Base-by-base conservation (phyloP, 805 yeast species). In the Sporopachydermia lactativora region DNA sequence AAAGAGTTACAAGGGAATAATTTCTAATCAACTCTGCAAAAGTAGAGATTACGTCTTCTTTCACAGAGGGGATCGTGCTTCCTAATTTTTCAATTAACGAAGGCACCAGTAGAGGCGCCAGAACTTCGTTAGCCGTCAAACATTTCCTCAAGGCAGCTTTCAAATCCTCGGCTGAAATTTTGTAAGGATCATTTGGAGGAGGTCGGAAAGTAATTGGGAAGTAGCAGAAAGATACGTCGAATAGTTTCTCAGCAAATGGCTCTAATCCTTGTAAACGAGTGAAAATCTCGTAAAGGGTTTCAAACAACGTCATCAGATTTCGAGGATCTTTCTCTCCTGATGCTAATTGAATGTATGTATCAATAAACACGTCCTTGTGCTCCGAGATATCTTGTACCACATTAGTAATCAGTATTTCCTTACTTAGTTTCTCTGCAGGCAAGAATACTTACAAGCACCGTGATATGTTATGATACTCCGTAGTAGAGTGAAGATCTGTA, bases 181-280 rank as follows among this genome's bases (percentile, higher is more conserved):
- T 75, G 55, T 86, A 85, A 0, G 92, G 88, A 50, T 89, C 95
- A 55, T 83, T 83, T 48, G 69, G 65, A 3, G 97, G 95, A 1
- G 97, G 95, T 43, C 77, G 77, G 61, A 94, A 92, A 1, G 96
- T 81, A 36, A 92, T 88, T 8, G 99, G 99, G 62, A 89, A 92
- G 61, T 92, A 92, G 58, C 98, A 92, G 55, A 89, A 94, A 35
- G 84, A 66, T 28, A 81, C 74, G 54, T 92, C 98, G 54, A 88
- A 94, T 44, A 92, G 56, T 5, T 82, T 84, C 47, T 80, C 79
- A 19, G 51, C 56, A 61, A n/a, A 58, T 55, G 35, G 58, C 47
- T 39, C 59, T 3, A 64, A 54, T 13, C 54, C 46, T 18, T 8
- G n/a, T 24, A 75, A 61, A 3, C 49, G 50, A 15, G 52, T 43